phyloP scores from a whole-genome alignment of 148 eudicot species.

The Camellia japonica region DNA sequence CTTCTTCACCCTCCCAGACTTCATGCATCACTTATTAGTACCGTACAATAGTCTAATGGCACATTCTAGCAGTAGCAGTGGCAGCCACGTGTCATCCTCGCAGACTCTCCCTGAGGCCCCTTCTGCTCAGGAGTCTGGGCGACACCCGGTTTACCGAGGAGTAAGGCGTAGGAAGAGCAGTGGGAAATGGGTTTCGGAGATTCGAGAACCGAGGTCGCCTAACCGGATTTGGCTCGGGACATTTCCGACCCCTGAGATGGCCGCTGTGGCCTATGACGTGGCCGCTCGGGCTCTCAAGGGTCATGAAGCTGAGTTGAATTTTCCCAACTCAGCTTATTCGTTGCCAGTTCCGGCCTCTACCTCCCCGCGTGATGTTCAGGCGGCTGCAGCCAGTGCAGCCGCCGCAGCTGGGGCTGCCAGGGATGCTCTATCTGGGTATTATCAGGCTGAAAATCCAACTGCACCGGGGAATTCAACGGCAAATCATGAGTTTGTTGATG shows the following conservation, averaged over 20 bases:
- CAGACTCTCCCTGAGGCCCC: background rate
- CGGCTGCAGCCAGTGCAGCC: constrained; percentile 65
- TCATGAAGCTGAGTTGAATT: constrained; percentile 50
- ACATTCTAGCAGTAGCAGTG: background rate
- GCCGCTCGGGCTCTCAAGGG: constrained; percentile 72
- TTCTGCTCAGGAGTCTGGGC: constrained; percentile 17
- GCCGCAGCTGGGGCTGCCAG: constrained; percentile 55
- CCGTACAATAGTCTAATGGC: background rate
- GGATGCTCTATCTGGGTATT: constrained; percentile 34
- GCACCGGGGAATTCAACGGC: background rate
- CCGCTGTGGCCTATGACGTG: constrained; percentile 76
- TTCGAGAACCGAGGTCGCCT: constrained; percentile 66
- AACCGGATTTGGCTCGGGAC: constrained; percentile 79
- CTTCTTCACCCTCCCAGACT: background rate
- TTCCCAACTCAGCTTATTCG: constrained; percentile 43
- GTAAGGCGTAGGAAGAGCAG: constrained; percentile 58
- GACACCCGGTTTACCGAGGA: constrained; percentile 43
- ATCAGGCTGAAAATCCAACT: background rate
- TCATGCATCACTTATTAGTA: background rate
- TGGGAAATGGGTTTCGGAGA: constrained; percentile 80
- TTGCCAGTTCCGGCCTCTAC: constrained; percentile 32
- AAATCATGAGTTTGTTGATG: constrained; percentile 42
- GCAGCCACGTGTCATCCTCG: background rate
- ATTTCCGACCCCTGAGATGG: constrained; percentile 71
- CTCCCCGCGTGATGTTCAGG: constrained; percentile 41